Conservation (phyloP, 148 eudicot species). For the Camellia granthamiana region DNA sequence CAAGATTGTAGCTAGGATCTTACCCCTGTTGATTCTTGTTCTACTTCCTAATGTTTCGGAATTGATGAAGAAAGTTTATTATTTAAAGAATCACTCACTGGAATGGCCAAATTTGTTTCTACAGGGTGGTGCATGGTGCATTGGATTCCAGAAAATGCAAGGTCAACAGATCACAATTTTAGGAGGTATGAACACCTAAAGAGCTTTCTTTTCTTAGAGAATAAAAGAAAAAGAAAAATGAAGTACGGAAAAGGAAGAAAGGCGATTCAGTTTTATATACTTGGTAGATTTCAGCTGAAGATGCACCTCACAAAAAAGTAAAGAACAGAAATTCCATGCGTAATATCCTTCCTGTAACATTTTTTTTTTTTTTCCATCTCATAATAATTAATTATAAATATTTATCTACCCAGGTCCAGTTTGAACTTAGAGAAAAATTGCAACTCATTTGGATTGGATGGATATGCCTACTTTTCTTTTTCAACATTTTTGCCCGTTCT, state of each 20-base stretch:
- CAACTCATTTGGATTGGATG: too few species aligned
- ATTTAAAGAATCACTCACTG: background rate
- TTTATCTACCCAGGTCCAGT: too few species aligned
- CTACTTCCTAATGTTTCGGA: too few species aligned
- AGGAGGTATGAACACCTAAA: slow-evolving; percentile 58
- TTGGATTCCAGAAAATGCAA: slow-evolving; percentile 84
- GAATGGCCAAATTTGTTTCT: slow-evolving; percentile 8
- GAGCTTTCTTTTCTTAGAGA: background rate
- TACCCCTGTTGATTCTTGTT: too few species aligned
- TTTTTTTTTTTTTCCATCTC: background rate
- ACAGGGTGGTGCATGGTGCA: slow-evolving; percentile 94
- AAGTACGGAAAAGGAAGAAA: background rate
- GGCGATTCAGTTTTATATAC: background rate
- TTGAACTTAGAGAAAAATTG: too few species aligned
- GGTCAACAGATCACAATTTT: slow-evolving; percentile 80
- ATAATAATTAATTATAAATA: background rate
- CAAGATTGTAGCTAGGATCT: background rate
- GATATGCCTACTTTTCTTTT: too few species aligned
- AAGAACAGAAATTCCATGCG: background rate
- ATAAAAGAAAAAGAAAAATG: background rate
- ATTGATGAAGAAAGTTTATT: too few species aligned
- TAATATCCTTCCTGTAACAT: background rate
- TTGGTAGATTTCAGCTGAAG: background rate
- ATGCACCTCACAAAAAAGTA: background rate
- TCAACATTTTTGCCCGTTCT: too few species aligned